A percentile compares a stretch with the other conserved stretches of the same genome.
Evolutionary conservation across 2,329 filamentous ascomycete genomes (phyloP).

Genomic region (Emergomyces orientalis): DNA sequence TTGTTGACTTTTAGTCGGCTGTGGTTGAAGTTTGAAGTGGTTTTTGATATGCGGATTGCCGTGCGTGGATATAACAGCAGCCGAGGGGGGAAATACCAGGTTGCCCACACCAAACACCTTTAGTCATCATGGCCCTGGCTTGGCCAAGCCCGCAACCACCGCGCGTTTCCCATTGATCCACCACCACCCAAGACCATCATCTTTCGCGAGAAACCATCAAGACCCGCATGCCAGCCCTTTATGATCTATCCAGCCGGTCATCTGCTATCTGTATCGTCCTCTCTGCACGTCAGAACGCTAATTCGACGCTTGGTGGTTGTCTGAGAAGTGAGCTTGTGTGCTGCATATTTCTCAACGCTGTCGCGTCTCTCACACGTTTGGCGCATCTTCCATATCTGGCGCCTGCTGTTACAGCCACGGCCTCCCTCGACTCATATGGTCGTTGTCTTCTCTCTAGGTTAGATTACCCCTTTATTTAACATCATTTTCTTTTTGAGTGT

Average conservation of each 20-base stretch:
- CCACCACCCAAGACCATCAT: not conserved
- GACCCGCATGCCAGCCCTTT: not conserved
- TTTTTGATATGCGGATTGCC: no score
- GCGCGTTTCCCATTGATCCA: not conserved
- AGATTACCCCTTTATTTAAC: not conserved
- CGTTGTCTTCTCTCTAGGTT: not conserved
- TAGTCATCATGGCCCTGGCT: not conserved
- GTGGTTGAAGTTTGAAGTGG: not conserved
- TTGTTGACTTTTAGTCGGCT: not conserved
- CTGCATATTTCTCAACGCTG: not conserved
- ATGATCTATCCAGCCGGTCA: not conserved
- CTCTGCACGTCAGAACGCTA: not conserved
- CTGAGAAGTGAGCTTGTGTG: not conserved
- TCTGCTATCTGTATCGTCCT: not conserved
- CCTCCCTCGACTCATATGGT: not conserved
- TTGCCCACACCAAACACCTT: no score
- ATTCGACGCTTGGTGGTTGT: not conserved
- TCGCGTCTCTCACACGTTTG: no score
- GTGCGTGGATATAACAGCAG: not conserved
- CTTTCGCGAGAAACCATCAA: not conserved
- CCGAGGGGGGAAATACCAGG: not conserved
- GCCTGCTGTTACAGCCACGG: not conserved
- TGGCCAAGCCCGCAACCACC: not conserved
- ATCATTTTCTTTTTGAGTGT: not conserved
- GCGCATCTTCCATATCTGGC: no score